Base-by-base conservation (phyloP, 1,284 basidiomycete species). In the Marasmius sp. region DNA sequence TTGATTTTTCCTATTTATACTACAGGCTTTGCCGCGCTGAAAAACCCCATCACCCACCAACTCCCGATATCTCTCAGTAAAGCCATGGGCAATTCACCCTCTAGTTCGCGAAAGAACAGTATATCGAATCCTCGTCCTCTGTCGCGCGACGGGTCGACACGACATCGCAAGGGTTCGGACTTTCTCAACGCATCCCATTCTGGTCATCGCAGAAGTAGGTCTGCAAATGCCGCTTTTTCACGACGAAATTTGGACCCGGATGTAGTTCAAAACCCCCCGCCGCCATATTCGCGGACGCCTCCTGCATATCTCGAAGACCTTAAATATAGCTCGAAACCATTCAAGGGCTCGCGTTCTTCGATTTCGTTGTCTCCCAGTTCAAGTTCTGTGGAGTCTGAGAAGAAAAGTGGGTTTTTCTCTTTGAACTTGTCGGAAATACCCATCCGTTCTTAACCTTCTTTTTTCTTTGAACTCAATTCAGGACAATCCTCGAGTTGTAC, bases 261-360 rank as follows among this genome's bases (percentile, higher is more conserved):
- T 36, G 14, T 54, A 37, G 36, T 54, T n/a, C 36, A 6, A 36
- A 54, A 54, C 34, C 52, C 52, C 6, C 52, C 52, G 11, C 52
- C 52, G 8, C 52, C 52, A 37, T 54, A 54, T 54, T 54, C 52
- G 20, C 27, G 52, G 52, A 54, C 52, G 37, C 52, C 52, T n/a
- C 52, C 52, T 37, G 27, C 34, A 38, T 33, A 54, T 37, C 38
- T 14, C 7, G 18, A 36, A 8, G 33, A n/a, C 6, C n/a, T 37
- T 18, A 27, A 49, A 18, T 27, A 34, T 18, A 34, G 38, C 14
- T n/a, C 18, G 34, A 54, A 18, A 10, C 33, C 11, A 36, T 54
- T 37, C 52, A 37, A 38, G n/a, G 48, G 27, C 20, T 54, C 52
- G 12, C 52, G 38, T 18, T 37, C 52, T 9, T 54, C 34, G 9